Base-by-base conservation (phyloP, 73 alveolate species). In the Loxodes magnus region DNA sequence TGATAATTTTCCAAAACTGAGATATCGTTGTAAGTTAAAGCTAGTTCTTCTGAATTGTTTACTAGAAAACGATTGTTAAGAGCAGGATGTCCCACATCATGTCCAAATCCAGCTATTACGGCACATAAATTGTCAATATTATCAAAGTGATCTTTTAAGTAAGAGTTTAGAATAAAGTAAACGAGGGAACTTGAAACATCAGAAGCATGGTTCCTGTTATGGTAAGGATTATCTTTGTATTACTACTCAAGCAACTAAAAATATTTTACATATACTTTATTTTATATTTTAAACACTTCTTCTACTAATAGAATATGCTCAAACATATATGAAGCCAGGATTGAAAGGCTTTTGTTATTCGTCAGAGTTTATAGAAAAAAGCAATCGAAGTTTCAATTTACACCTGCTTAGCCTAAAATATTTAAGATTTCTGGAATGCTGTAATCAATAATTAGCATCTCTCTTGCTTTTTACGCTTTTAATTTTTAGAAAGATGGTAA, bases 121-220 rank as follows among this genome's bases (percentile, higher is more conserved):
- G 31, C 5, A 12, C 52, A 38, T 7, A 38, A 28, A 12, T 38
- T 12, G n/a, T n/a, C n/a, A n/a, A n/a, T n/a, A n/a, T n/a, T n/a
- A n/a, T n/a, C n/a, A n/a, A n/a, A n/a, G n/a, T n/a, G n/a, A n/a
- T n/a, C n/a, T n/a, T n/a, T n/a, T n/a, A n/a, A n/a, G n/a, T n/a
- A n/a, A 6, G 52, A 38, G 31, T 38, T 22, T 5, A 38, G 10
- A 24, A 7, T 25, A 25, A 46, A 46, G 27, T 10, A 46, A 7
- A 46, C 10, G 0, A 46, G 1, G 28, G 16, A 25, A 46, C 27
- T 37, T 41, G 27, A 22, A 10, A 46, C 59, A 24, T 46, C 59
- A 46, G 59, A 17, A 46, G 59, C 59, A 24, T 46, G 59, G 2
- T 41, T 25, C 7, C 43, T 41, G 34, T 46, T 46, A 24, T 46